Conservation (phyloP, 2,329 filamentous ascomycete species). For the Fusarium ramigenum region DNA sequence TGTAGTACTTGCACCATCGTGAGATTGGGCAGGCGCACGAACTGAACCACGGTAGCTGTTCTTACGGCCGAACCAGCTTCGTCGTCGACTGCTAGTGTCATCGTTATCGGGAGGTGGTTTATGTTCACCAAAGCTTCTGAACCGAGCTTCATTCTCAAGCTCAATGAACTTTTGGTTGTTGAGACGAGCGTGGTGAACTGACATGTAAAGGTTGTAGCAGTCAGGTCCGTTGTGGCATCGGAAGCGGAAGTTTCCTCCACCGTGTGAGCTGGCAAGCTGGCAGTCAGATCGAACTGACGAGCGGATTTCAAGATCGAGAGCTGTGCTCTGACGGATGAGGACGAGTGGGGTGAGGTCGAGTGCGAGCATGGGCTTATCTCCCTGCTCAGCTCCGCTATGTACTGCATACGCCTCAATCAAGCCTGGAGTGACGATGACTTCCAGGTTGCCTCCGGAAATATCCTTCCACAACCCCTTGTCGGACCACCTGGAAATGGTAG, state of each 20-base stretch:
- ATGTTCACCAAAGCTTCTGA: conserved; percentile 74
- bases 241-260: conserved; percentile 85
- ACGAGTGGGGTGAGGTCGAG: conserved; percentile 93
- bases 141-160: conserved; percentile 72
- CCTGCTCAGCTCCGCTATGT: conserved; percentile 46
- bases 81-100: conserved; percentile 58
- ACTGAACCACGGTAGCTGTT: conserved; percentile 72
- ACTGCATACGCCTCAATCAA: conserved; percentile 66
- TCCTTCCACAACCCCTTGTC: conserved; percentile 70
- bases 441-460: conserved; percentile 60
- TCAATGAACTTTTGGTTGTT: conserved; percentile 90
- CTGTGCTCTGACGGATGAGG: conserved; percentile 88
- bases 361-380: conserved; percentile 65
- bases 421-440: conserved; percentile 66
- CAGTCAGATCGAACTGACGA: conserved; percentile 82
- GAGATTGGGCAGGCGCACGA: conserved; percentile 71
- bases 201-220: conserved; percentile 82
- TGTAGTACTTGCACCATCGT: conserved; percentile 77
- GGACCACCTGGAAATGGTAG: conserved; percentile 70
- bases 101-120: conserved; percentile 60
- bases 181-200: conserved; percentile 88
- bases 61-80: conserved; percentile 69
- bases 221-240: conserved; percentile 80
- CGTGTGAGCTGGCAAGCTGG: conserved; percentile 69
- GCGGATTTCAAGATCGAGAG: conserved; percentile 91